Evolutionary conservation across 2,329 filamentous ascomycete genomes (phyloP), one percentile per base, ranked within the genome.

Genomic region (Cordyceps cicadae): DNA sequence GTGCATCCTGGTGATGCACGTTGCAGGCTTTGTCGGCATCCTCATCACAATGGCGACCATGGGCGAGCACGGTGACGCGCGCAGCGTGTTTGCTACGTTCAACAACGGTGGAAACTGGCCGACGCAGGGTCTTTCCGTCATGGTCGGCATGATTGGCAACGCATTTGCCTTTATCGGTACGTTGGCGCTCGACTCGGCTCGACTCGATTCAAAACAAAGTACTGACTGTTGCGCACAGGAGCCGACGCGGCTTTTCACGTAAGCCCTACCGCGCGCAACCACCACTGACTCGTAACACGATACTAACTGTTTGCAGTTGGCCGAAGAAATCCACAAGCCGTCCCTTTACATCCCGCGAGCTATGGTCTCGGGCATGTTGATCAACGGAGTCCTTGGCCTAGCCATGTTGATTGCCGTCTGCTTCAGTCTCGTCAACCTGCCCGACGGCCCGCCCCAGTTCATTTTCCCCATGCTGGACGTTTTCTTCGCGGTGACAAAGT

Each of bases 391-490:
- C 0, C 70, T 82, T 0, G 83, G 82, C 0, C 80, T 85, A 51
- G 73, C 78, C 14, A 81, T 85, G 74, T 66, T 83, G 15, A 72
- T 84, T n/a, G 79, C 80, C 0, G 71, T 83, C 37, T 74, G 81
- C 11, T 85, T 84, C 81, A 11, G 72, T 77, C 14, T 68, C 66
- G 0, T 74, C 78, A 1, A 67, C 81, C 2, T 69, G 70, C 0
- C 76, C 75, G 0, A 74, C 74, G 0, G 81, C 81, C 0, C 76
- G 76, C 34, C 48, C 15, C 34, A 51, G 46, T 58, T 50, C 46
- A 50, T 51, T 0, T 83, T 81, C 50, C 82, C 85, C 0, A 84
- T 84, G 63, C 84, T 87, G 66, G 75, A 83, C 54, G 76, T 85
- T 24, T 85, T 85, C 62, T 75, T 75, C 63, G 76, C 82, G 43